Percentiles rank a stretch among this genome's conserved stretches.
These are phyloP conservation scores for Globisporangium yorkense DNA, from an alignment of 352 stramenopile genomes.

Conservation along the genomic window DNA sequence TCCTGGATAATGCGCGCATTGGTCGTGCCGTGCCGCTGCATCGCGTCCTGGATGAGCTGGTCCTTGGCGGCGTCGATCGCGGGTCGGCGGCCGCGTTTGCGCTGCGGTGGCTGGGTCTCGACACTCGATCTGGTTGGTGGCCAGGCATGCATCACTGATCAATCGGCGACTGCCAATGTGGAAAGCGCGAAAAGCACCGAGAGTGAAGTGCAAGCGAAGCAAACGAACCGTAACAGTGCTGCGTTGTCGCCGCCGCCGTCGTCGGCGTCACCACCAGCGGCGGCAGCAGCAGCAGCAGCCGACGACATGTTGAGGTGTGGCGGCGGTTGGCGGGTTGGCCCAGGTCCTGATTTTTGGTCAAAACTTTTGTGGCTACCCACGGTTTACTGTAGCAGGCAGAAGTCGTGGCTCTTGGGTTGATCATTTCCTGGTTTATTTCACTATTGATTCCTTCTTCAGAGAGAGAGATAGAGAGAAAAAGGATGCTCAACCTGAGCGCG, in stretches of 20 bases:
- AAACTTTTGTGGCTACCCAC: slow-evolving; percentile 2
- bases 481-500: slow-evolving; percentile 12
- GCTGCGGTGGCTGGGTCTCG: neutral
- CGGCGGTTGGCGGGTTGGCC: neutral
- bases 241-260: too few species aligned
- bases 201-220: too few species aligned
- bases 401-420: neutral
- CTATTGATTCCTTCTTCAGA: neutral
- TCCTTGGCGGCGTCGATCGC: slow-evolving; percentile 11
- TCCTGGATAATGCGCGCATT: slow-evolving; percentile 21
- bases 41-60: slow-evolving; percentile 12
- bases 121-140: neutral
- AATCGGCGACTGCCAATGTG: neutral
- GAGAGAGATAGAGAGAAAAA: too few species aligned
- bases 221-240: too few species aligned
- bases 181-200: too few species aligned
- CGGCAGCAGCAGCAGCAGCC: too few species aligned
- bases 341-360: slow-evolving; percentile 14
- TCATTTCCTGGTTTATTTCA: neutral
- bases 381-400: neutral
- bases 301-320: too few species aligned
- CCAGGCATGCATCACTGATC: neutral
- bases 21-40: slow-evolving; percentile 13
- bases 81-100: slow-evolving; percentile 9
- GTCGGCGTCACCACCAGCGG: too few species aligned